Evolutionary conservation across 129 eudicot species (phyloP).

Genomic region (sunflower (Helianthus annuus)): DNA sequence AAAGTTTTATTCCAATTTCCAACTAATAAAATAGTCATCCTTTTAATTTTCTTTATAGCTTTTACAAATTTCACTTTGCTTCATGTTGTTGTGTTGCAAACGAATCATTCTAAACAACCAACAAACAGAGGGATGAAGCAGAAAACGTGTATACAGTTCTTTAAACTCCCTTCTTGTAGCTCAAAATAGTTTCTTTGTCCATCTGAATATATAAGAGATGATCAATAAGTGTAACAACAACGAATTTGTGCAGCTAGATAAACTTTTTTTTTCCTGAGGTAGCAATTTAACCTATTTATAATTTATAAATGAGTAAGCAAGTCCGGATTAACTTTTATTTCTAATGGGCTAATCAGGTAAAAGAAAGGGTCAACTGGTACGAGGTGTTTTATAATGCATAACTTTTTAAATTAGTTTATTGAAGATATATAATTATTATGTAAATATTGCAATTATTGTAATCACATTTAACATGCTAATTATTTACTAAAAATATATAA

Average conservation of each 20-base stretch:
- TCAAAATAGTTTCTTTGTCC: constrained; percentile 63
- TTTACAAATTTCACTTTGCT: constrained; percentile 17
- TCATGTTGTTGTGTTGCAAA: constrained; percentile 14
- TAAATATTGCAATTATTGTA: neutral
- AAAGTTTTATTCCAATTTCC: constrained; percentile 7
- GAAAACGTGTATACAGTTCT: constrained; percentile 14
- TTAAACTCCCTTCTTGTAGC: constrained; percentile 48
- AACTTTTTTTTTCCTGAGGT: neutral
- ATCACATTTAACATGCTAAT: neutral
- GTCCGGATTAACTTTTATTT: neutral
- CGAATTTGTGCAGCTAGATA: neutral
- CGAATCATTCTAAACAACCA: constrained; percentile 20
- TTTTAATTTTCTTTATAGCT: neutral
- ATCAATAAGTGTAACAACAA: constrained; percentile 13
- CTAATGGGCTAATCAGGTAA: neutral
- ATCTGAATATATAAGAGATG: constrained; percentile 46
- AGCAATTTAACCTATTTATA: neutral
- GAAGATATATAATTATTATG: neutral
- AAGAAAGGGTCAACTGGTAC: neutral
- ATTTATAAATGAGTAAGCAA: too few species aligned
- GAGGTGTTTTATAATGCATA: neutral
- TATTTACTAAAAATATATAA: neutral
- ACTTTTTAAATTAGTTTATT: neutral
- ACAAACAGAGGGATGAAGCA: constrained; percentile 18
- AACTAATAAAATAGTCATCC: constrained; percentile 12